Evolutionary conservation across 2,329 filamentous ascomycete species (phyloP).

Genomic region (Ambrosiella beaveri): DNA sequence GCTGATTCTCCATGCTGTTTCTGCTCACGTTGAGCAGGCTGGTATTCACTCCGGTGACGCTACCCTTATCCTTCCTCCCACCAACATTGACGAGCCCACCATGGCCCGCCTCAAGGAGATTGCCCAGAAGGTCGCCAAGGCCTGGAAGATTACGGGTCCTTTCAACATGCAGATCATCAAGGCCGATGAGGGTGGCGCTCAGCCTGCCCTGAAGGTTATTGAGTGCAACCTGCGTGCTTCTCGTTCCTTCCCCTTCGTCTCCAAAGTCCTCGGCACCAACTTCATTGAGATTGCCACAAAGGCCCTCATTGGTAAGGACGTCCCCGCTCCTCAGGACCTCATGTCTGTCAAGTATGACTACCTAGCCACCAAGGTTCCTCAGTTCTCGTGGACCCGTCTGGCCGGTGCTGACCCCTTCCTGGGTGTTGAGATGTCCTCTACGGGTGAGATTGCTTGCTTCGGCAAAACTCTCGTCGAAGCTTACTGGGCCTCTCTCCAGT

Average conservation of each 20-base stretch:
- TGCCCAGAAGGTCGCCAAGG: slow-evolving; percentile 86
- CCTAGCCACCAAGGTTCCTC: slow-evolving; percentile 90
- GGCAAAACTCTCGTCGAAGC: slow-evolving; percentile 90
- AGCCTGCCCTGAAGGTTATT: slow-evolving; percentile 70
- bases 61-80: slow-evolving; percentile 79
- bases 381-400: slow-evolving; percentile 97
- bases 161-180: slow-evolving; percentile 99
- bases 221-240: slow-evolving; percentile 97
- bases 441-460: slow-evolving; percentile 97
- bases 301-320: slow-evolving; percentile 69
- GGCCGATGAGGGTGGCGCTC: slow-evolving; percentile 58
- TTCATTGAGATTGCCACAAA: slow-evolving; percentile 93
- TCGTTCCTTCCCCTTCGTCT: slow-evolving; percentile 94
- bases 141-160: slow-evolving; percentile 91
- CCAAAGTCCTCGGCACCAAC: slow-evolving; percentile 90
- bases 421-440: slow-evolving; percentile 92
- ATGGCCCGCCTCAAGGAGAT: slow-evolving; percentile 89
- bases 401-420: slow-evolving; percentile 95
- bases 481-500: slow-evolving; percentile 93
- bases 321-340: slow-evolving; percentile 70
- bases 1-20: slow-evolving; percentile 78
- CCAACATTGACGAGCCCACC: slow-evolving; percentile 55
- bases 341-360: slow-evolving; percentile 86
- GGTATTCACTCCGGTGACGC: slow-evolving; percentile 97
- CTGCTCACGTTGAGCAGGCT: slow-evolving; percentile 90